Conservation (phyloP, 805 yeast genomes). For the Martiniozyma abietophila region DNA sequence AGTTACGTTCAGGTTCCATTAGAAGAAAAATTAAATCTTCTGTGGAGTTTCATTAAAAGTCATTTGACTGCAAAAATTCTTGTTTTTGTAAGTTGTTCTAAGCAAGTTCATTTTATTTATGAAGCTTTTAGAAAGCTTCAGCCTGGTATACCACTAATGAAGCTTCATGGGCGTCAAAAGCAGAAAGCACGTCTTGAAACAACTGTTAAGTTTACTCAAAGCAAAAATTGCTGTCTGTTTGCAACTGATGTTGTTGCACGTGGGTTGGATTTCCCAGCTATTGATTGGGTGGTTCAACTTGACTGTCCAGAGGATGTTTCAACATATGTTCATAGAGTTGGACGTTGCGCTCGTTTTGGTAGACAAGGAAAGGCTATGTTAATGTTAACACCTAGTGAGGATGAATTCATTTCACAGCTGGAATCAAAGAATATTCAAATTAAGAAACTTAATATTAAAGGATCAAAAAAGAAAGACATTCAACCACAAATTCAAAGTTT, state of each 20-base stretch:
- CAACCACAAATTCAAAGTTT: conserved; percentile 79
- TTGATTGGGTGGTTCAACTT: conserved; percentile 89
- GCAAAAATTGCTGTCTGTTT: conserved; percentile 72
- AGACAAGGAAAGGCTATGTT: conserved; percentile 73
- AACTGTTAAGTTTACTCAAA: conserved; percentile 63
- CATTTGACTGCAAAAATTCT: conserved; percentile 74
- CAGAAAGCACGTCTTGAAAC: conserved; percentile 85
- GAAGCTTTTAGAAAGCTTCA: conserved; percentile 80
- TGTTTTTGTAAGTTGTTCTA: conserved; percentile 79
- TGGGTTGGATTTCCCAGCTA: conserved; percentile 87
- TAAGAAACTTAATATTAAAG: conserved; percentile 64
- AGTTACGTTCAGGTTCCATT: conserved; percentile 64
- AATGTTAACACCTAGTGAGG: conserved; percentile 79
- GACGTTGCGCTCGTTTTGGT: conserved; percentile 84
- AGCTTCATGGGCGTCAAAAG: conserved; percentile 82
- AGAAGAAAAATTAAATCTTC: conserved; percentile 72
- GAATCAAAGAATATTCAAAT: conserved; percentile 57
- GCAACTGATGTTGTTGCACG: conserved; percentile 91
- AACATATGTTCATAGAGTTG: conserved; percentile 86
- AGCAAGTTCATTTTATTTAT: conserved; percentile 84
- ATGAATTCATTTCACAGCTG: conserved; percentile 60
- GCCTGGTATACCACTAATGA: conserved; percentile 85
- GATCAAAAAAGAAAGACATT: conserved; percentile 63
- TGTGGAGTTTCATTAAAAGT: conserved; percentile 80
- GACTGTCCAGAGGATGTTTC: conserved; percentile 89